A percentile compares a stretch with the other conserved stretches of the same genome.
Conservation (phyloP, 1,284 basidiomycete species). For the Papiliotrema flavescens region DNA sequence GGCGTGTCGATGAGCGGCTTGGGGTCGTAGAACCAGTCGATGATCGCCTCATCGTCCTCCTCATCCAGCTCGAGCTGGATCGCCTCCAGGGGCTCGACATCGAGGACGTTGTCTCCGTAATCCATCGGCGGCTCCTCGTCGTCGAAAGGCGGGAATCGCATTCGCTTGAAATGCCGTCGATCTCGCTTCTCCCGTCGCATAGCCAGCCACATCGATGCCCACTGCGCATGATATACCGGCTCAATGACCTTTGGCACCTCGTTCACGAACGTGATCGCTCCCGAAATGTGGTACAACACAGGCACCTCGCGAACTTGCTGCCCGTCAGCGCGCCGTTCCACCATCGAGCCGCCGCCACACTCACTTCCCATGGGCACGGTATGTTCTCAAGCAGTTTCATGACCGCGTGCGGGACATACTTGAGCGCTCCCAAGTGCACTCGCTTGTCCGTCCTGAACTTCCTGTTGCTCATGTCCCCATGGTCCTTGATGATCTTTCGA, state of each 20-base stretch:
- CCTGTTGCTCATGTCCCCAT: conserved; percentile 93
- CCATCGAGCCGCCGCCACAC: conserved; percentile 12
- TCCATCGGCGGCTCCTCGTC: conserved; percentile 98
- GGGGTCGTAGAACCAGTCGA: conserved; percentile 99
- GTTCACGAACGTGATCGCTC: conserved; percentile 99
- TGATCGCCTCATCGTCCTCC: conserved; percentile 89
- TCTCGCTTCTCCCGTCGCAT: conserved; percentile 99
- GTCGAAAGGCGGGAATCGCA: conserved; percentile 99
- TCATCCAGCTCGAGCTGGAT: conserved; percentile 95
- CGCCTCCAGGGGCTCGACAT: conserved; percentile 95
- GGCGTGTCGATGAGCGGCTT: conserved; percentile 88
- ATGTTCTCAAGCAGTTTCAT: conserved; percentile 99
- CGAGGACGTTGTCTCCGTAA: conserved; percentile 97
- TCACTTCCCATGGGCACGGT: conserved; percentile 91
- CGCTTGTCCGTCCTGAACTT: conserved; percentile 99
- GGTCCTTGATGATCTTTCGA: conserved; percentile 96
- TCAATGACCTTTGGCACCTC: conserved; percentile 95
- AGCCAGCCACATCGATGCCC: conserved; percentile 99
- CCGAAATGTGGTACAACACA: conserved; percentile 97
- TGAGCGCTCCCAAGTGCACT: conserved; percentile 94
- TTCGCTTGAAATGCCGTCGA: conserved; percentile 98
- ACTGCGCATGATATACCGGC: conserved; percentile 97
- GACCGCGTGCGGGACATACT: conserved; percentile 98
- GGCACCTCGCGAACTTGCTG: conserved; percentile 93
- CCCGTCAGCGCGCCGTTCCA: background rate